A percentile compares a stretch with the other conserved stretches of the same genome.
phyloP scores from a whole-genome alignment of 2,329 filamentous ascomycete species.

The Raffaelea albimanens region DNA sequence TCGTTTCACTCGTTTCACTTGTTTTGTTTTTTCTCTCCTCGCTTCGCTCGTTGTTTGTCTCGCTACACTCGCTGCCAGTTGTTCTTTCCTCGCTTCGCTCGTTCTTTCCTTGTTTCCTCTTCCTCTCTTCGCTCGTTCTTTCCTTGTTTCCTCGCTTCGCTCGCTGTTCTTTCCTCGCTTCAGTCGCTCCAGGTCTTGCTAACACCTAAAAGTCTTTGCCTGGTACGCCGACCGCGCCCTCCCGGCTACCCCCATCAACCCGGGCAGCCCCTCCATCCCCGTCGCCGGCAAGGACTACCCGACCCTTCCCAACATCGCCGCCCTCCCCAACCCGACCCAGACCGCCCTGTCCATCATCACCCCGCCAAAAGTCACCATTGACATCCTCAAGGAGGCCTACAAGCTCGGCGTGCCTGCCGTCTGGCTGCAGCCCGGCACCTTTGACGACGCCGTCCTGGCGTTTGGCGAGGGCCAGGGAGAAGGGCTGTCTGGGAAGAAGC shows the following conservation, averaged over 20 bases:
- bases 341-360: slow-evolving; percentile 84
- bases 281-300: slow-evolving; percentile 47
- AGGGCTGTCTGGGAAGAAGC: slow-evolving; percentile 25
- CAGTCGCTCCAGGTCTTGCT: too few relatives aligned
- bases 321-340: slow-evolving; percentile 54
- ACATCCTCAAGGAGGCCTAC: slow-evolving; percentile 69
- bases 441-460: slow-evolving; percentile 63
- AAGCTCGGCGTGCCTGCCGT: slow-evolving; percentile 62
- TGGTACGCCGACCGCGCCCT: slow-evolving; percentile 79
- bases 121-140: neutral
- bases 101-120: neutral
- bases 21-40: too few relatives aligned
- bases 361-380: slow-evolving; percentile 65
- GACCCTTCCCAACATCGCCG: slow-evolving; percentile 55
- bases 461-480: slow-evolving; percentile 50
- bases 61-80: too few relatives aligned
- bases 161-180: too few relatives aligned
- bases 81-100: too few relatives aligned
- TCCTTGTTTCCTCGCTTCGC: too few relatives aligned
- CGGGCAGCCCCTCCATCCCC: slow-evolving; percentile 54
- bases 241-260: slow-evolving; percentile 77
- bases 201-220: slow-evolving; percentile 84
- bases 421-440: slow-evolving; percentile 88
- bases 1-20: slow-evolving; percentile 1
- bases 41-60: too few relatives aligned